phyloP scores from a whole-genome alignment of 768 basidiomycete species.

The Aureoboletus auriporus region DNA sequence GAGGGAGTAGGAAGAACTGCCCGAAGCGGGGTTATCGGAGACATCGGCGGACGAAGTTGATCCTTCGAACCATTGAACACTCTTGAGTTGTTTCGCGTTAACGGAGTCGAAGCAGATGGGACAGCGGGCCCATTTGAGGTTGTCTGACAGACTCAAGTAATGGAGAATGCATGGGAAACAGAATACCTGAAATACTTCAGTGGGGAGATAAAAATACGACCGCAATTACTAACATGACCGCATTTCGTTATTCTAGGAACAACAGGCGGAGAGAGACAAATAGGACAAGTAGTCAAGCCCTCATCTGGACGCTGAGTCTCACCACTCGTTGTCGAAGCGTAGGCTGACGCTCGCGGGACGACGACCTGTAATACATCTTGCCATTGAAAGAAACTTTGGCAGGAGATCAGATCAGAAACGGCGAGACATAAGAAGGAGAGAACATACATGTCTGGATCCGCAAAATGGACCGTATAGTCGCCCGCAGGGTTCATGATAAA shows the following conservation, averaged over 20 bases:
- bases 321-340: slow-evolving; percentile 57
- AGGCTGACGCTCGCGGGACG: slow-evolving; percentile 77
- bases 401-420: neutral
- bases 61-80: slow-evolving; percentile 84
- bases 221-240: slow-evolving; percentile 75
- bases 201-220: neutral
- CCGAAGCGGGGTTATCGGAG: slow-evolving; percentile 19
- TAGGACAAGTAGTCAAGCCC: slow-evolving; percentile 80
- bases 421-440: neutral
- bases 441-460: slow-evolving; percentile 93
- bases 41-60: slow-evolving; percentile 32
- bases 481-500: slow-evolving; percentile 93
- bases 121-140: slow-evolving; percentile 83
- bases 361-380: slow-evolving; percentile 93
- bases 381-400: slow-evolving; percentile 87
- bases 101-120: slow-evolving; percentile 97
- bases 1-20: slow-evolving; percentile 40
- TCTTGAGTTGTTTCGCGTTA: slow-evolving; percentile 85
- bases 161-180: slow-evolving; percentile 94
- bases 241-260: slow-evolving; percentile 96
- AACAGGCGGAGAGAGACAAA: slow-evolving; percentile 87
- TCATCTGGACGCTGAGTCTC: slow-evolving; percentile 45
- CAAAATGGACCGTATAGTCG: slow-evolving; percentile 93
- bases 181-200: slow-evolving; percentile 60
- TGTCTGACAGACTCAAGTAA: slow-evolving; percentile 80